Base-by-base conservation (phyloP, 306 rosid species). In the Abrus precatorius region DNA sequence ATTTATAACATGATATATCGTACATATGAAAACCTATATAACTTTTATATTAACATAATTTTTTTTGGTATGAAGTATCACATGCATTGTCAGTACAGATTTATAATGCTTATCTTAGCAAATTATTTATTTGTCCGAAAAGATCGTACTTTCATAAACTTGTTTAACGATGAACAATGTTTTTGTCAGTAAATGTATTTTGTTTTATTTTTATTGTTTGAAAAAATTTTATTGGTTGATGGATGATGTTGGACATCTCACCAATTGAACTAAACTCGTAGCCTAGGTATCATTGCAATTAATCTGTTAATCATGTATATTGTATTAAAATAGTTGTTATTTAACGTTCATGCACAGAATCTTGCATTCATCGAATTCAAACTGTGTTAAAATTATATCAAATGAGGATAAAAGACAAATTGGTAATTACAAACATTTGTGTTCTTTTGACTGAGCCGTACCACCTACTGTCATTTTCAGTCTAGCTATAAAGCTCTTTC, bases 381-480 rank as follows among this genome's bases (percentile, higher is more conserved):
- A 3, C 34, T 5, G 6, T 44, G 38, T 9, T 2, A 57, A 6
- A 30, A 43, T 27, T 3, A 64, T 29, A 36, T 36, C 3, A 36
- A 36, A 3, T 50, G 27, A 7, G 48, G 63, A 29, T 70, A 83
- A 62, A 81, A 27, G 69, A 67, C 70, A 85, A 77, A 36, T 9
- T 4, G 41, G 69, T 30, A 72, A 85, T 76, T 76, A 60, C 50
- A 77, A 81, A 80, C 45, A 28, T 50, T 79, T 10, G 76, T 33
- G 34, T 32, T 82, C 0, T 75, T 54, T 86, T 82, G 80, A 86
- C 74, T 64, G 50, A 40, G 53, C 38, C 69, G 72, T 64, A 79
- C 71, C 3, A 9, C 8, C 73, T 40, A 56, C 14, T 83, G 89
- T 79, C 85, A 75, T 50, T 86, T 83, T 80, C 86, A 70, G 63